Evolutionary conservation across 208 protist species (phyloP), one percentile per base, ranked within the genome.

Genomic region (Crithidia expoeki): DNA sequence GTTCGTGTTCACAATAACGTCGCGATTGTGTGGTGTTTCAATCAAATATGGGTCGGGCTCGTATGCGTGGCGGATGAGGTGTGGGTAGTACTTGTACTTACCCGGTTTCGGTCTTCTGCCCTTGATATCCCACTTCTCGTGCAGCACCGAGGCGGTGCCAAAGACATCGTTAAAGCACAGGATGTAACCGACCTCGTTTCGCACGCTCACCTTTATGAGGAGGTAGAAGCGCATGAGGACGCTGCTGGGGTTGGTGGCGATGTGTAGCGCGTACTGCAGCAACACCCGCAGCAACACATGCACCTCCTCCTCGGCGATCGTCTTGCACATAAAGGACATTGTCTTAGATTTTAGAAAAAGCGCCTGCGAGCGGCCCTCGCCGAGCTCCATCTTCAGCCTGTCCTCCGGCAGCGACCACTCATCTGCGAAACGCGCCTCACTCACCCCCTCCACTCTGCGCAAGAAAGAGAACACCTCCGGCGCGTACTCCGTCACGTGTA

Each of bases 41-140:
- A 81, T 90, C 2, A 81, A 49, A 55, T 88, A 77, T 27, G 78
- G 72, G 46, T 85, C 70, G 11, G 79, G 82, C 65, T 92, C 89
- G 62, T 84, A 79, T 44, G 79, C 76, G 60, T 57, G 73, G 19
- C 74, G 70, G 57, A 89, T 75, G 34, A 93, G 73, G 63, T 85
- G 79, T 6, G 81, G 81, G 69, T 85, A 88, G 40, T 83, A 79
- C 28, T 68, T 50, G 63, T 81, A 89, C 81, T 94, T 96, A 27
- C 86, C 88, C 12, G 83, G 88, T 53, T 96, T 96, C 11, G 91
- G 91, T 21, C 83, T 58, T 50, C 91, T 83, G n/a, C 91, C 91
- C 68, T 96, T 96, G 56, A 96, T 80, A 69, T 96, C 91, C 88
- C 91, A 96, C 72, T 89, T 89, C 74, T 96, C 88, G 58, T 96